phyloP scores from a whole-genome alignment of 331 rosid genomes.

The Telfairia occidentalis region DNA sequence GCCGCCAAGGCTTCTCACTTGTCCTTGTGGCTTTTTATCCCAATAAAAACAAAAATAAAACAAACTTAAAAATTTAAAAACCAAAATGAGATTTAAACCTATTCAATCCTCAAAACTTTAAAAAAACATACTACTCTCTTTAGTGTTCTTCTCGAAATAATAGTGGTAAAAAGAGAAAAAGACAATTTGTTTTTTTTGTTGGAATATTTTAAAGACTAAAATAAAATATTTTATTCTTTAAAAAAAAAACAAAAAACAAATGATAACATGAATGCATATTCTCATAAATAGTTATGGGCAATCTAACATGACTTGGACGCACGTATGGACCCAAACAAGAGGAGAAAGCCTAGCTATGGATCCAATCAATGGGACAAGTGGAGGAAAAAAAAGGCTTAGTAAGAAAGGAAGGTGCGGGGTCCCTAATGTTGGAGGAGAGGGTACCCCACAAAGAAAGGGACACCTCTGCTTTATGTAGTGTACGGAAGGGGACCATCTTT shows the following conservation, averaged over 20 bases:
- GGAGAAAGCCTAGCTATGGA: not conserved
- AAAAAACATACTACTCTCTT: too few relatives aligned
- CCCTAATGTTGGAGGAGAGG: not conserved
- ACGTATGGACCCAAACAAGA: not conserved
- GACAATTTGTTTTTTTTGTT: too few relatives aligned
- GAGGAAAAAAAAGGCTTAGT: not conserved
- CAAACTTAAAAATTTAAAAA: too few relatives aligned
- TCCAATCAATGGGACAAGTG: not conserved
- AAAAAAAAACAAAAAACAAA: not conserved
- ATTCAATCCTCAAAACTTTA: too few relatives aligned
- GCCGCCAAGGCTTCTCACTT: too few relatives aligned
- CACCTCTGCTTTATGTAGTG: conserved; percentile 6
- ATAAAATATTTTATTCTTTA: not conserved
- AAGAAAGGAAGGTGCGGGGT: not conserved
- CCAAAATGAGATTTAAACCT: too few relatives aligned
- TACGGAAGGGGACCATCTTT: conserved; percentile 18
- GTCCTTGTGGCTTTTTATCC: too few relatives aligned
- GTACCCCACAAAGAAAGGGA: not conserved
- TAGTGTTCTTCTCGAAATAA: not conserved
- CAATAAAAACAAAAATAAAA: too few relatives aligned
- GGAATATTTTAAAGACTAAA: too few relatives aligned
- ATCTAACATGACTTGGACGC: not conserved
- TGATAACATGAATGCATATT: not conserved
- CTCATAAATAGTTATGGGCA: too few relatives aligned
- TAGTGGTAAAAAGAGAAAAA: not conserved